These are phyloP conservation scores for Scalesia atractyloides DNA, from an alignment of 129 eudicot species.

Conservation along the genomic window DNA sequence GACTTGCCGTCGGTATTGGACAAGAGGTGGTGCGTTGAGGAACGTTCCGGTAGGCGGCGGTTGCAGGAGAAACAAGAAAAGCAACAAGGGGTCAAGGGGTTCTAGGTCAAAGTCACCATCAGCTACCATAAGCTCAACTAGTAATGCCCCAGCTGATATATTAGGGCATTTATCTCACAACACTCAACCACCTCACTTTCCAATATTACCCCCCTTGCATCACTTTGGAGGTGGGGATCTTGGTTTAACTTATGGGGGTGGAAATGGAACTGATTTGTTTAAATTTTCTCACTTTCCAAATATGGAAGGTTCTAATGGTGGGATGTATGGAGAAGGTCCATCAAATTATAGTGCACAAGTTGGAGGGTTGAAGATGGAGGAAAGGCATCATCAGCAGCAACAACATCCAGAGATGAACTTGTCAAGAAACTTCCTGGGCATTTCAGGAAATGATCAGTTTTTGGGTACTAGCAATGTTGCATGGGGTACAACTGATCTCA, in stretches of 20 bases:
- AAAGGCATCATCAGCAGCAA: conserved; percentile 33
- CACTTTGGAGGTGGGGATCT: conserved; percentile 40
- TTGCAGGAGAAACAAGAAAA: conserved; percentile 52
- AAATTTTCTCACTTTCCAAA: conserved; percentile 35
- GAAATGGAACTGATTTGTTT: conserved; percentile 27
- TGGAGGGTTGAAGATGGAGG: conserved; percentile 38
- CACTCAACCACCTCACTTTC: conserved; percentile 36
- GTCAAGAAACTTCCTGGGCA: conserved; percentile 36
- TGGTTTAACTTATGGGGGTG: conserved; percentile 37
- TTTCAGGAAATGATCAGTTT: conserved; percentile 39
- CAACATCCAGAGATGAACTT: conserved; percentile 33
- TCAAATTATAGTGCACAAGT: conserved; percentile 26
- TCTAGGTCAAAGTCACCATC: conserved; percentile 39
- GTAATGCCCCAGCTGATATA: conserved; percentile 27
- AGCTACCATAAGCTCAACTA: conserved; percentile 33
- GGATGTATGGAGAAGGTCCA: conserved; percentile 37
- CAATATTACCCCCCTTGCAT: conserved; percentile 36
- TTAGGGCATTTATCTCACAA: conserved; percentile 26
- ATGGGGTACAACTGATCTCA: conserved; percentile 47
- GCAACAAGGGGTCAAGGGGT: conserved; percentile 31
- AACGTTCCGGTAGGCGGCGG: conserved; percentile 55
- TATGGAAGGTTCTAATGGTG: conserved; percentile 26
- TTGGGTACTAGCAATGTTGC: conserved; percentile 38
- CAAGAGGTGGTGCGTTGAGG: conserved; percentile 42
- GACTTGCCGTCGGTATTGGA: conserved; percentile 41